Percentiles rank a stretch among this genome's conserved stretches.
Conservation (phyloP, 805 yeast genomes). For the Candida ficus region DNA sequence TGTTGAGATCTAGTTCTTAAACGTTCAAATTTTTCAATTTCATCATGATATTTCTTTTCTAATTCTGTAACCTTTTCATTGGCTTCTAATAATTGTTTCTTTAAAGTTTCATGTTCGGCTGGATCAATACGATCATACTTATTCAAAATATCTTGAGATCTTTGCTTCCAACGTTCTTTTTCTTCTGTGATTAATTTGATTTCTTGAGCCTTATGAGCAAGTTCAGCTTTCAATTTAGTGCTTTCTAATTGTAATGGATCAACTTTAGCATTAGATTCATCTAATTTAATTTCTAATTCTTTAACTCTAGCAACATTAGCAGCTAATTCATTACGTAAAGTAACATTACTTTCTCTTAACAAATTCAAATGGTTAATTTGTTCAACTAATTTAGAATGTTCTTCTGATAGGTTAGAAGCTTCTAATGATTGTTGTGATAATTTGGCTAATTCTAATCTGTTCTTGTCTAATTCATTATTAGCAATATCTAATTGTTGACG, state of each 20-base stretch:
- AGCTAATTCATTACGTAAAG: conserved; percentile 50
- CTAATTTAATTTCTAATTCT: conserved; percentile 37
- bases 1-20: conserved; percentile 26
- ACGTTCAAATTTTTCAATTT: conserved; percentile 17
- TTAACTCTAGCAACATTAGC: conserved; percentile 26
- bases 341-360: conserved; percentile 61
- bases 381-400: conserved; percentile 41
- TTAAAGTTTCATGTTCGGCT: conserved; percentile 34
- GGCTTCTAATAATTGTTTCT: conserved; percentile 26
- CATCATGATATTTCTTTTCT: conserved; percentile 16
- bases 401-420: conserved; percentile 23
- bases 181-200: conserved; percentile 46
- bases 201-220: conserved; percentile 46
- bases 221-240: conserved; percentile 32
- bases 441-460: conserved; percentile 41
- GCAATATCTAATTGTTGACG: conserved; percentile 45
- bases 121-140: conserved; percentile 45
- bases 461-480: conserved; percentile 46
- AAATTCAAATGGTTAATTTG: conserved; percentile 59
- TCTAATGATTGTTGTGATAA: conserved; percentile 30
- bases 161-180: conserved; percentile 51
- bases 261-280: conserved; percentile 27
- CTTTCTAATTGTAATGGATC: conserved; percentile 42
- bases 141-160: conserved; percentile 42
- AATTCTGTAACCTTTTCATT: conserved; percentile 22